A percentile compares a stretch with the other conserved stretches of the same genome.
Evolutionary conservation across 1,284 basidiomycete genomes (phyloP).

Genomic region (Irpex rosettiformis): DNA sequence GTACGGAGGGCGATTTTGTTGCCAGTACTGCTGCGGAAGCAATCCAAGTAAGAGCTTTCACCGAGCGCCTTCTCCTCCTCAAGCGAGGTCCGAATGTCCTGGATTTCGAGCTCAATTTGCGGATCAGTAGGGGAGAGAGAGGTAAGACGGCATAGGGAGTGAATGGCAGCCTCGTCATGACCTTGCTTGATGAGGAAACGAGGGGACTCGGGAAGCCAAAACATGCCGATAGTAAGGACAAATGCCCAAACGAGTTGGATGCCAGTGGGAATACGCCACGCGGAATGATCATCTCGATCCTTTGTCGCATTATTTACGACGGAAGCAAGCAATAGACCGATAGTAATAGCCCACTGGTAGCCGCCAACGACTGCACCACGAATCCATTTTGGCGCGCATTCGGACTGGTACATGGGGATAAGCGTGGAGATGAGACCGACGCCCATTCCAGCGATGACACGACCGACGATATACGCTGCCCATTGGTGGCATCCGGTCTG

Average conservation of each 20-base stretch:
- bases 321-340: constrained; percentile 77
- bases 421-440: constrained; percentile 71
- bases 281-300: constrained; percentile 49
- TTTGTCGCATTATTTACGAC: constrained; percentile 79
- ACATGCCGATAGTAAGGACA: constrained; percentile 60
- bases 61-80: constrained; percentile 60
- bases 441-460: constrained; percentile 82
- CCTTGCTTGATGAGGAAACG: constrained; percentile 81
- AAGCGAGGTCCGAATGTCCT: constrained; percentile 70
- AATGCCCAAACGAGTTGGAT: constrained; percentile 72
- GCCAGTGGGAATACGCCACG: constrained; percentile 79
- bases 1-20: constrained; percentile 66
- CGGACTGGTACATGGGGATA: constrained; percentile 82
- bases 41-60: constrained; percentile 56
- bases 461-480: constrained; percentile 67
- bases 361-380: constrained; percentile 80
- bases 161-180: constrained; percentile 57
- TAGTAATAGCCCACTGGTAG: constrained; percentile 84
- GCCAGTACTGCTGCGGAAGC: constrained; percentile 54
- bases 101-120: constrained; percentile 56
- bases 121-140: constrained; percentile 48
- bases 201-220: constrained; percentile 78
- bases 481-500: constrained; percentile 56
- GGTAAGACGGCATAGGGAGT: constrained; percentile 62
- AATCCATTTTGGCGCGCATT: constrained; percentile 39